A percentile compares a stretch with the other conserved stretches of the same genome.
Conservation (phyloP, 2,329 filamentous ascomycete species). For the Graphilbum fragrans region DNA sequence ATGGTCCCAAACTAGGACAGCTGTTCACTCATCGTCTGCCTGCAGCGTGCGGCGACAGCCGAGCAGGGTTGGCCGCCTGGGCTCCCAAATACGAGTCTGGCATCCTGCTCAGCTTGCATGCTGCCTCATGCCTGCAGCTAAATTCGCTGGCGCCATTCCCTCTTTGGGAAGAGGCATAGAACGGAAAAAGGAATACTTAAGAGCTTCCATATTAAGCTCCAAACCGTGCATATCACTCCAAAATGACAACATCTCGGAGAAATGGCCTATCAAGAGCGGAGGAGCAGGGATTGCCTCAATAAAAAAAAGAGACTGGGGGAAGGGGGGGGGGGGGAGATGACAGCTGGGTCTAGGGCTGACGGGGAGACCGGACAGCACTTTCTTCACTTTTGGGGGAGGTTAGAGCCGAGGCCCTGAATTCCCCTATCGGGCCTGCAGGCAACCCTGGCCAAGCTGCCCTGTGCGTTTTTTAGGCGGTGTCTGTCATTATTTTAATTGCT, state of each 20-base stretch:
- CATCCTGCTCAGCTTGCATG: background rate
- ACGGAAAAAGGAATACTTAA: background rate
- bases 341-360: constrained; percentile 2
- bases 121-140: background rate
- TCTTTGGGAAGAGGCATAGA: background rate
- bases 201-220: background rate
- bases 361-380: constrained; percentile 1
- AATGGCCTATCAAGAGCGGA: background rate
- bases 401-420: no score
- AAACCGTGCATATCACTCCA: background rate
- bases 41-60: background rate
- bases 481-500: no score
- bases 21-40: background rate
- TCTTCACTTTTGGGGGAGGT: no score
- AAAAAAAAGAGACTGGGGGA: no score
- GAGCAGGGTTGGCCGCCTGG: background rate
- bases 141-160: background rate
- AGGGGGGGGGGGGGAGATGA: background rate
- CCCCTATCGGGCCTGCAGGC: no score
- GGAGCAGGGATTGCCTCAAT: background rate
- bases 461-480: no score
- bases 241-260: background rate
- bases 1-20: background rate
- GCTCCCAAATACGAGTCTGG: background rate
- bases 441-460: no score